phyloP scores from a whole-genome alignment of 225 moss, liverwort and hornwort species.

The Marchantia paleacea region DNA sequence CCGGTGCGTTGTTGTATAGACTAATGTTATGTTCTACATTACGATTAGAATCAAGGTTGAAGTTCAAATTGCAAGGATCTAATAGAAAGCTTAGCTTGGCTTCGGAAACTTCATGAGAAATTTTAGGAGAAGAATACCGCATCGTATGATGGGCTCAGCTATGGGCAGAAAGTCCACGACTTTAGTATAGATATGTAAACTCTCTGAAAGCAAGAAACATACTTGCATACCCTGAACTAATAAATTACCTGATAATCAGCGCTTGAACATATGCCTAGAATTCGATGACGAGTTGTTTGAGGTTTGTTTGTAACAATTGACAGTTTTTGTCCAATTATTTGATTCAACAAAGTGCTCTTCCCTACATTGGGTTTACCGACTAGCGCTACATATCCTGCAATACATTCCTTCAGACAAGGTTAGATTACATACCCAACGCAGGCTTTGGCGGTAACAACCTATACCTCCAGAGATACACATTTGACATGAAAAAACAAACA shows the following conservation, averaged over 20 bases:
- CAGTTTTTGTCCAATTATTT: slow-evolving; percentile 79
- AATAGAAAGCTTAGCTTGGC: too few relatives aligned
- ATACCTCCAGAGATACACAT: too few relatives aligned
- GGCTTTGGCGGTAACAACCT: too few relatives aligned
- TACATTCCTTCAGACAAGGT: too few relatives aligned
- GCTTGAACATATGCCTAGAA: slow-evolving; percentile 78
- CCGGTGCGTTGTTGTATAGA: not conserved
- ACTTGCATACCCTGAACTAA: not conserved
- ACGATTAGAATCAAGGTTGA: too few relatives aligned
- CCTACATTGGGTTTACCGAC: slow-evolving; percentile 90
- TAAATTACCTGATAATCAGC: slow-evolving; percentile 62
- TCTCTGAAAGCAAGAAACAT: too few relatives aligned
- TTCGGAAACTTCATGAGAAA: not conserved
- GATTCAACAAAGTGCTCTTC: slow-evolving; percentile 87
- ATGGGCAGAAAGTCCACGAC: not conserved
- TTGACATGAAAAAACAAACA: not conserved
- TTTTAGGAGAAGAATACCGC: not conserved
- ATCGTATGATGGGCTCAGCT: not conserved
- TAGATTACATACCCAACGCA: not conserved
- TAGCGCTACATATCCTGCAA: slow-evolving; percentile 75
- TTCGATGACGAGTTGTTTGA: slow-evolving; percentile 89
- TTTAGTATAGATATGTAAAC: not conserved
- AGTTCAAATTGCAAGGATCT: not conserved
- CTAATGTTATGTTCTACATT: not conserved
- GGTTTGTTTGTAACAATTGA: slow-evolving; percentile 86